A percentile compares a stretch with the other conserved stretches of the same genome.
phyloP scores from a whole-genome alignment of 1,284 basidiomycete genomes.

The Caloboletus inedulis region DNA sequence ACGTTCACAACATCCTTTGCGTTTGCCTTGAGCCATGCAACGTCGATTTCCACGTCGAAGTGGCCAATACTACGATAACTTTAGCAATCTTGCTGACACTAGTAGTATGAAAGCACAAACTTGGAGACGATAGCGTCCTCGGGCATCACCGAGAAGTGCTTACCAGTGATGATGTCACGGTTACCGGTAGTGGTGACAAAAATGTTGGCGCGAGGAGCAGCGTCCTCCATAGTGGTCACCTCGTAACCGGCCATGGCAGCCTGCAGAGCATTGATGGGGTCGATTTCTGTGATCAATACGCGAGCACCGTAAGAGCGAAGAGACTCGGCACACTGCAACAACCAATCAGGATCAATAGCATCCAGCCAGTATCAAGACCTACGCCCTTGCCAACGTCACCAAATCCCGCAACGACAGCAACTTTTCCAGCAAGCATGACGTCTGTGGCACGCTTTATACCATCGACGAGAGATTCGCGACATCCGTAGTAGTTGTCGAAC shows the following conservation, averaged over 20 bases:
- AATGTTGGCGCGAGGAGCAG: conserved; percentile 84
- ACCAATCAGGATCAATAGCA: conserved; percentile 8
- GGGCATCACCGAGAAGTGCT: conserved; percentile 93
- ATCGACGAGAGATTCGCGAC: conserved; percentile 99
- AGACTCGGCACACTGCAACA: conserved; percentile 90
- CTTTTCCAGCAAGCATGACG: conserved; percentile 99
- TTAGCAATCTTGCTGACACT: conserved; percentile 6
- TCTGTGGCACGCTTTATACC: conserved; percentile 99
- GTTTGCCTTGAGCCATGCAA: conserved; percentile 97
- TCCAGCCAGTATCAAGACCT: conserved; percentile 12
- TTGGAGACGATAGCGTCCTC: conserved; percentile 99
- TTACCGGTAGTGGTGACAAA: conserved; percentile 99
- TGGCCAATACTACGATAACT: conserved; percentile 88
- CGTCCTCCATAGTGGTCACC: conserved; percentile 98
- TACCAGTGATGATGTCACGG: conserved; percentile 93
- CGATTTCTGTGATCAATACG: conserved; percentile 96
- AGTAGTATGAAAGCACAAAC: conserved; percentile 42
- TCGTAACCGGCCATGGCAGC: conserved; percentile 99
- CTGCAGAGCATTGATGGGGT: conserved; percentile 99
- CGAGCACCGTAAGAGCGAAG: conserved; percentile 96
- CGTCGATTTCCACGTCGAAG: conserved; percentile 99
- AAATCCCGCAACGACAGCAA: conserved; percentile 97
- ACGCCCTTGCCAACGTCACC: conserved; percentile 99
- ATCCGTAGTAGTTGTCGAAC: conserved; percentile 96
- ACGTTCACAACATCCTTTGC: conserved; percentile 86